phyloP scores from a whole-genome alignment of 73 alveolate genomes.

The Vitrella brassicaformis region DNA sequence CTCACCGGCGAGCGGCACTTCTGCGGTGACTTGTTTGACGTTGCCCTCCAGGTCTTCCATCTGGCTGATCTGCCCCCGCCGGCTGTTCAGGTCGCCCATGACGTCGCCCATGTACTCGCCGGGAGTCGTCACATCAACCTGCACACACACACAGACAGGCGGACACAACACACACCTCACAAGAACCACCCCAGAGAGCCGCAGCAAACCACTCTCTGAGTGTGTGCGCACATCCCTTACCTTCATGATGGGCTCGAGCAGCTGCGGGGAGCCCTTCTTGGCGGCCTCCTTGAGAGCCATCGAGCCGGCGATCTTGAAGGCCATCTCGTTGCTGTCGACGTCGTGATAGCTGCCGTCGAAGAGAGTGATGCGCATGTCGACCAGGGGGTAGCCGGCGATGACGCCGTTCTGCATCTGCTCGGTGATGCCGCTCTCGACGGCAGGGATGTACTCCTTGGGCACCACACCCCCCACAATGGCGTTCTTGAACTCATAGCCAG shows the following conservation, averaged over 20 bases:
- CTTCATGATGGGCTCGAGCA: constrained; percentile 39
- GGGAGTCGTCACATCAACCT: constrained; percentile 48
- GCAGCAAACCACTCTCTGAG: neutral
- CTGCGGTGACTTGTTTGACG: neutral
- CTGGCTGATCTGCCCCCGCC: constrained; percentile 47
- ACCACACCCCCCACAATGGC: constrained; percentile 26
- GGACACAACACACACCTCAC: no score
- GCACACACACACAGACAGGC: neutral
- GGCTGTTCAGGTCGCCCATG: constrained; percentile 50
- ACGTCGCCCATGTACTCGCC: constrained; percentile 49
- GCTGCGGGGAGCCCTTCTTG: neutral
- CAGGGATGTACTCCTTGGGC: constrained; percentile 39
- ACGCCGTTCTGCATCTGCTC: constrained; percentile 23
- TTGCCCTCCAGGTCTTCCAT: constrained; percentile 26
- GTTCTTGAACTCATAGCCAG: constrained; percentile 25
- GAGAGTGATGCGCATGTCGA: constrained; percentile 6
- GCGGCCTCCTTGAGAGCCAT: constrained; percentile 12
- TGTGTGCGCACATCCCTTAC: neutral
- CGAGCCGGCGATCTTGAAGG: constrained; percentile 38
- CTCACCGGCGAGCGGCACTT: neutral
- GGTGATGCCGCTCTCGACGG: constrained; percentile 9
- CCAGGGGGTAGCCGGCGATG: constrained; percentile 37
- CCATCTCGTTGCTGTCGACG: constrained; percentile 32
- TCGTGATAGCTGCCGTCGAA: constrained; percentile 37
- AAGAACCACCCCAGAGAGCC: no score